Percentiles rank a stretch among this genome's conserved stretches.
Evolutionary conservation across 1,284 basidiomycete genomes (phyloP).

Genomic region (Heterobasidion parviporum): DNA sequence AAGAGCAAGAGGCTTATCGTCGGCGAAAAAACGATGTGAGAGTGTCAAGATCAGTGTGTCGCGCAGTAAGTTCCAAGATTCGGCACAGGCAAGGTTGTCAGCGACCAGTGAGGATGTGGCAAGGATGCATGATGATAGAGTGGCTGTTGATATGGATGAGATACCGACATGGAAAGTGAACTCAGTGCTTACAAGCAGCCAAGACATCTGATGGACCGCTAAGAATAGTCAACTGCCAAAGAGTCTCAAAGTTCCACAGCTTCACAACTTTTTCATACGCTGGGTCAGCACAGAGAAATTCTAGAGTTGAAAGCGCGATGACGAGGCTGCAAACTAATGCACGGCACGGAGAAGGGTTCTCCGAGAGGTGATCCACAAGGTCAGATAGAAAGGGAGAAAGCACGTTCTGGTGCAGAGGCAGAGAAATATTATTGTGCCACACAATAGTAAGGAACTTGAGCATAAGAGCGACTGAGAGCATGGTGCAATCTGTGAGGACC

Average conservation of each 20-base stretch:
- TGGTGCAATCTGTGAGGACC: not conserved
- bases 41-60: conserved; percentile 41
- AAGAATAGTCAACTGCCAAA: conserved; percentile 23
- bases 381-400: conserved; percentile 20
- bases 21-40: conserved; percentile 29
- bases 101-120: conserved; percentile 17
- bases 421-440: conserved; percentile 20
- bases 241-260: conserved; percentile 14
- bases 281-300: not conserved
- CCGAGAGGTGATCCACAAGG: conserved; percentile 16
- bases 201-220: conserved; percentile 21
- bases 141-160: conserved; percentile 26
- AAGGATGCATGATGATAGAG: conserved; percentile 41
- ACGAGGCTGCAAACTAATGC: conserved; percentile 22
- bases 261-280: not conserved
- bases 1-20: conserved; percentile 41
- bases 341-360: conserved; percentile 5
- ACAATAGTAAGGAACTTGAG: conserved; percentile 26
- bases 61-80: conserved; percentile 48
- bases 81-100: conserved; percentile 22
- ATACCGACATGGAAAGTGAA: conserved; percentile 1
- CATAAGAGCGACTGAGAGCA: not conserved
- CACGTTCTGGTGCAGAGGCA: conserved; percentile 13
- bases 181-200: conserved; percentile 23
- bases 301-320: conserved; percentile 16